Evolutionary conservation across 2,329 filamentous ascomycete genomes (phyloP), one percentile per base, ranked within the genome.

Genomic region (Emergomyces pasteurianus): DNA sequence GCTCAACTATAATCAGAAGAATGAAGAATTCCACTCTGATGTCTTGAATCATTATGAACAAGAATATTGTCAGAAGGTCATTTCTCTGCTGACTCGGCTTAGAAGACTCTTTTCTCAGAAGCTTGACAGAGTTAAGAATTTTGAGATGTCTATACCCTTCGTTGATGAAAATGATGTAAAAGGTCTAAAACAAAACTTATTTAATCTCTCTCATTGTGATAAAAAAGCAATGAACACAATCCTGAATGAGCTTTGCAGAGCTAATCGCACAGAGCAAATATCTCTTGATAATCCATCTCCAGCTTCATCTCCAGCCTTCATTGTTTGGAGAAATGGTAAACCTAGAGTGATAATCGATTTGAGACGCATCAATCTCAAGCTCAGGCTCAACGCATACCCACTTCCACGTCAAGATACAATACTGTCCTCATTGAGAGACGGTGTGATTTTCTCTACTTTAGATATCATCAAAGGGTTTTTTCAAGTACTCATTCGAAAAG

Each of bases 381-480:
- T 40, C 1, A 21, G 4, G 21, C 12, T 21, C 1, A 23, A 59
- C 26, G 31, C n/a, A 3, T 59, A 60, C 10, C 7, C 16, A 18
- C 21, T 60, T 0, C 49, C 31, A 1, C 18, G 14, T 6, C 36
- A 60, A 18, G n/a, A 54, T 23, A 34, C 10, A 1, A 60, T 60
- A 10, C n/a, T 60, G 0, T 43, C 9, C 9, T 36, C 49, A 1
- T 10, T 60, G 18, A 55, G 14, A 5, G 34, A 56, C 7, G 18
- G 28, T n/a, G n/a, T 52, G 5, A 46, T 61, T 1, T 62, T 62
- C n/a, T 59, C 34, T 1, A 31, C 58, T 10, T 4, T 62, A 6
- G 38, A 62, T 23, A 56, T 62, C 10, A 34, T n/a, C 0, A 46
- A 56, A 57, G 57, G 26, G 1, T 60, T 59, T 23, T 62, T 59